These are phyloP conservation scores for Phytophthora sojae DNA, from an alignment of 352 stramenopile genomes.

Conservation along the genomic window DNA sequence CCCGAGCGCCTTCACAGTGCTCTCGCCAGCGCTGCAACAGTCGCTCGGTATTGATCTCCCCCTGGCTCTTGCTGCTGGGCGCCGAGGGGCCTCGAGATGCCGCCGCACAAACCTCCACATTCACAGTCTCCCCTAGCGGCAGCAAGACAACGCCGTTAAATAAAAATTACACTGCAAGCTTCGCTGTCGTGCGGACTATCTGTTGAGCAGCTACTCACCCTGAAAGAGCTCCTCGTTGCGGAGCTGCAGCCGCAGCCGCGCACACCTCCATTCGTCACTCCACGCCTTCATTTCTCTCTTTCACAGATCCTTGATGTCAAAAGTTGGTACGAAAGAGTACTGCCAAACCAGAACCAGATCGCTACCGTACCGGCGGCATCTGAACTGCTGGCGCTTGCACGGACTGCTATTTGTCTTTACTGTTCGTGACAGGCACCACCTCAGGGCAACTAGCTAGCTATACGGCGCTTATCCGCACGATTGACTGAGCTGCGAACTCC, in stretches of 20 bases:
- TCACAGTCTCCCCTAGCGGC: slow-evolving; percentile 49
- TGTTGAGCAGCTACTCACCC: slow-evolving; percentile 33
- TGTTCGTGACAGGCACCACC: slow-evolving; percentile 13
- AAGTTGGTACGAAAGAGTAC: slow-evolving; percentile 17
- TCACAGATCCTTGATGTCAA: slow-evolving; percentile 14
- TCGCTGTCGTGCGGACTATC: not conserved
- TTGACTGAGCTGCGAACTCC: slow-evolving; percentile 16
- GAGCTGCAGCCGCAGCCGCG: slow-evolving; percentile 59
- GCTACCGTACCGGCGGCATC: not conserved
- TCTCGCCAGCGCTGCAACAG: slow-evolving; percentile 46
- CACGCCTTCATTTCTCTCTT: slow-evolving; percentile 56
- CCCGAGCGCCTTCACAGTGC: slow-evolving; percentile 55
- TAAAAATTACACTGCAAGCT: slow-evolving; percentile 11
- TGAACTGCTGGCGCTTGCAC: not conserved
- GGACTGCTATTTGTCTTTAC: slow-evolving; percentile 23
- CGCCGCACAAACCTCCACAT: slow-evolving; percentile 44
- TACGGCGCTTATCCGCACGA: slow-evolving; percentile 23
- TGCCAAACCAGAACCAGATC: not conserved
- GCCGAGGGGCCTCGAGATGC: not conserved
- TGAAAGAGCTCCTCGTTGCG: slow-evolving; percentile 70
- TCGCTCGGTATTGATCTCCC: not conserved
- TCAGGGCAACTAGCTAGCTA: slow-evolving; percentile 18
- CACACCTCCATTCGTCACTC: slow-evolving; percentile 74
- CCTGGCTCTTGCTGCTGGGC: slow-evolving; percentile 1
- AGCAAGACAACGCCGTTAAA: slow-evolving; percentile 3